Conservation (phyloP, 441 rosid species). For the Arabidopsis hybrid region DNA sequence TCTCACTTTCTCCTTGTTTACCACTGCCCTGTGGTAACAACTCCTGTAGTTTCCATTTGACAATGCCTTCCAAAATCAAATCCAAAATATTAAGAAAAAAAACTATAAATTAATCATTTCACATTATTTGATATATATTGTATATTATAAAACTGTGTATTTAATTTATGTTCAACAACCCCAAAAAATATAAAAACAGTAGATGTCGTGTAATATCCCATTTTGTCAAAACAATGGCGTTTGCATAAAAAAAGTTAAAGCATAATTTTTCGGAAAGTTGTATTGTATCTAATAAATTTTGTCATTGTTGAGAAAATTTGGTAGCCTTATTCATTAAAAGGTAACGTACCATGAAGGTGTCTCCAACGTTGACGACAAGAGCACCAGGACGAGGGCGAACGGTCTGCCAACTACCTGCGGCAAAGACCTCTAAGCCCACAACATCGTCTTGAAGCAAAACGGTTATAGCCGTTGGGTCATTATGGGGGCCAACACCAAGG, state of each 20-base stretch:
- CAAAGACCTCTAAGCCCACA: constrained; percentile 62
- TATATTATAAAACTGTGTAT: not conserved
- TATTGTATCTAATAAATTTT: not conserved
- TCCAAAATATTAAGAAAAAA: not conserved
- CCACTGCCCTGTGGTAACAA: constrained; percentile 60
- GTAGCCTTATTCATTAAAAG: not conserved
- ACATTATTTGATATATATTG: not conserved
- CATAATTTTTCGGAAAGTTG: not conserved
- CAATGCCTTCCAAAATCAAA: constrained; percentile 49
- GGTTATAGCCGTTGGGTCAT: constrained; percentile 61
- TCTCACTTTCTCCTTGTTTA: constrained; percentile 49
- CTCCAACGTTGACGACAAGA: constrained; percentile 62
- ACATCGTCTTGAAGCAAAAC: constrained; percentile 63
- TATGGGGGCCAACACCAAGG: constrained; percentile 66
- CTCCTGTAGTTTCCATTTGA: constrained; percentile 64
- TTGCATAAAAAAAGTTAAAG: not conserved
- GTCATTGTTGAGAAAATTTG: not conserved
- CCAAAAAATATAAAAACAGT: not conserved
- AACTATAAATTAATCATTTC: not conserved
- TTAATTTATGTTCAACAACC: not conserved
- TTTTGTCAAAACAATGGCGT: not conserved
- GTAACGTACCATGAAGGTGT: constrained; percentile 57
- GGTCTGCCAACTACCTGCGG: constrained; percentile 47
- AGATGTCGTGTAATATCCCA: not conserved
- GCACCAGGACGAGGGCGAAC: constrained; percentile 55